These are phyloP conservation scores for Pythium utonaiense DNA, from an alignment of 352 stramenopile species.

Conservation along the genomic window DNA sequence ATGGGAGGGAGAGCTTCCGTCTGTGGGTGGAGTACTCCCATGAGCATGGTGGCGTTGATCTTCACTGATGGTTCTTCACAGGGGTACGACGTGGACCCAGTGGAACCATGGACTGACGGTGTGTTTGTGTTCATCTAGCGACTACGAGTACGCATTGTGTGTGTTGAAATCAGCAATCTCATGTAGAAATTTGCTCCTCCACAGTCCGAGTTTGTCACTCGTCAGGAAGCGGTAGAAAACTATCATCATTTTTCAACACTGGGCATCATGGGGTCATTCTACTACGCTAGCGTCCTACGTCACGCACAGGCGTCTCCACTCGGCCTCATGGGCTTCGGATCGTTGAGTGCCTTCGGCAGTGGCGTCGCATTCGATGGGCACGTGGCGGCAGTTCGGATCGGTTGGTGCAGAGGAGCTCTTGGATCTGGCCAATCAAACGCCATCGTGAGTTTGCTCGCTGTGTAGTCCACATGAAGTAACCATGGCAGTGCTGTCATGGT, in stretches of 20 bases:
- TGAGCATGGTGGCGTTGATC: no score
- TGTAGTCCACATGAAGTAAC: not conserved
- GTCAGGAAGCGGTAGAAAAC: constrained; percentile 33
- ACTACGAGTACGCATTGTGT: no score
- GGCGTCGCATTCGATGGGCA: not conserved
- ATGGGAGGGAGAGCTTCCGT: no score
- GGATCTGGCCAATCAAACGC: constrained; percentile 1
- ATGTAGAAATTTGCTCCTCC: constrained; percentile 54
- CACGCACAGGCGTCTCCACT: no score
- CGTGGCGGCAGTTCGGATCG: not conserved
- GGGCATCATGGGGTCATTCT: not conserved
- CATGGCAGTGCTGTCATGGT: no score
- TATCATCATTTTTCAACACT: constrained; percentile 37
- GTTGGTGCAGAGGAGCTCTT: not conserved
- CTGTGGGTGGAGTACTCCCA: no score
- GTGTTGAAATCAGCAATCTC: constrained; percentile 43
- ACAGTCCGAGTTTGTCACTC: constrained; percentile 13
- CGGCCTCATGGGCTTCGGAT: not conserved
- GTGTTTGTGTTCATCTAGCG: no score
- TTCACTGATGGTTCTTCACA: no score
- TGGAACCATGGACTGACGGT: not conserved
- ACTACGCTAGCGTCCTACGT: no score
- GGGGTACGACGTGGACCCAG: no score
- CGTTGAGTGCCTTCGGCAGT: not conserved
- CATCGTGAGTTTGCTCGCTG: not conserved